Evolutionary conservation across 106 monocot genomes (phyloP), one percentile per base, ranked within the genome.

Genomic region (Gastrodia elata): DNA sequence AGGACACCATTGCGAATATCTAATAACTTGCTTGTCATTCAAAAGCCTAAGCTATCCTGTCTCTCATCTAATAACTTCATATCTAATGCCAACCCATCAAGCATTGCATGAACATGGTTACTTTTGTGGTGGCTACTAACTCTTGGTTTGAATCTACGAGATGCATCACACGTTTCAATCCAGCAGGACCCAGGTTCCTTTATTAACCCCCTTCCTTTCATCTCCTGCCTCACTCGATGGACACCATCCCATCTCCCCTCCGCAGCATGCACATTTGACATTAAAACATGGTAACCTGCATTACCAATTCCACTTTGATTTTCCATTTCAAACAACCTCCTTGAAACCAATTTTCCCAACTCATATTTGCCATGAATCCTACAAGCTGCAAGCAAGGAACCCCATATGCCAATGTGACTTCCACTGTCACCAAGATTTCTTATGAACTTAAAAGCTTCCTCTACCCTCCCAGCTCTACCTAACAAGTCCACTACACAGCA

Each of bases 401-500:
- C 93, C 98, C 93, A 98, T n/a, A 98, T 81, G 38, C 82, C 82
- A 3, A 82, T 69, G 64, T 73, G 73, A 43, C 78, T 71, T 11
- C 83, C 84, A 25, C 65, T 68, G 18, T 87, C 84, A 6, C 88
- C 92, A 30, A 98, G 80, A 37, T 78, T 70, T 46, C 71, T 27
- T 32, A 74, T 79, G 73, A 93, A 91, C 39, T 93, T 83, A 69
- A 87, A 93, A 13, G 93, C 98, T 79, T 91, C 88, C 52, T 91
- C 91, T 38, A 98, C 78, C 67, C 91, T 93, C 38, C 98, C 98
- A 41, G 84, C 88, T 65, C 86, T 91, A 25, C 85, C 98, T 64
- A 98, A 76, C 83, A 98, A 77, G 74, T 98, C 93, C 33, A 91
- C 91, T 13, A 98, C 78, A 70, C 98, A 98, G 55, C 98, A 88